Base-by-base conservation (phyloP, 441 rosid genomes). In the Bocquillonia castaneifolia region DNA sequence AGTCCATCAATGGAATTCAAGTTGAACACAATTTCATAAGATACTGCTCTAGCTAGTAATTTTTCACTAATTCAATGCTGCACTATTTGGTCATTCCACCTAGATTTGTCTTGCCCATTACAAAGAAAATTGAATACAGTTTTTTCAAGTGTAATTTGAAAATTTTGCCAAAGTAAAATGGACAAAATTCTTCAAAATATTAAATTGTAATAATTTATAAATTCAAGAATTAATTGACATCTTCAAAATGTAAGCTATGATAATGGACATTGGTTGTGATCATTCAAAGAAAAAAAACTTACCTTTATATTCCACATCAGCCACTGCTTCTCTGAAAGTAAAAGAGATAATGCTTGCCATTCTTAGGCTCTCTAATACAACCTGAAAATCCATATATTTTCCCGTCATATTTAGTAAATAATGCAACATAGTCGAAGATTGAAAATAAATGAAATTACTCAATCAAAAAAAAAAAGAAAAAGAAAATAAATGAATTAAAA, bases 281-380 rank as follows among this genome's bases (percentile, higher is more conserved):
- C n/a, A n/a, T n/a, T n/a, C n/a, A n/a, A n/a, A n/a, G n/a, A n/a
- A n/a, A n/a, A n/a, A n/a, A 64, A 9, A 53, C 23, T 62, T 74
- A 88, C 94, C 91, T 26, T 85, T 79, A 77, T 89, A 89, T 66
- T 82, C 88, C 44, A 89, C 90, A 71, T 86, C 92, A 59, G 83
- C 82, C 70, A 82, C 90, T 20, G 95, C 88, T 78, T 89, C 92
- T 68, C 95, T 79, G 31, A 83, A 86, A 5, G 92, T 86, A 78
- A 89, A 89, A 53, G 95, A 85, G 70, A 89, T 86, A 66, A 86
- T 80, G 79, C 87, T 86, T 66, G 89, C 90, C 84, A 86, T 84
- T 74, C 95, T 81, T 67, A 86, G 61, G 54, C 87, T 85, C 85
- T 89, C 95, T 37, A 81, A 69, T 15, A 86, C 74, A 58, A 86